These are phyloP conservation scores for Taxillus chinensis DNA, from an alignment of 164 flowering plant species.

Conservation along the genomic window DNA sequence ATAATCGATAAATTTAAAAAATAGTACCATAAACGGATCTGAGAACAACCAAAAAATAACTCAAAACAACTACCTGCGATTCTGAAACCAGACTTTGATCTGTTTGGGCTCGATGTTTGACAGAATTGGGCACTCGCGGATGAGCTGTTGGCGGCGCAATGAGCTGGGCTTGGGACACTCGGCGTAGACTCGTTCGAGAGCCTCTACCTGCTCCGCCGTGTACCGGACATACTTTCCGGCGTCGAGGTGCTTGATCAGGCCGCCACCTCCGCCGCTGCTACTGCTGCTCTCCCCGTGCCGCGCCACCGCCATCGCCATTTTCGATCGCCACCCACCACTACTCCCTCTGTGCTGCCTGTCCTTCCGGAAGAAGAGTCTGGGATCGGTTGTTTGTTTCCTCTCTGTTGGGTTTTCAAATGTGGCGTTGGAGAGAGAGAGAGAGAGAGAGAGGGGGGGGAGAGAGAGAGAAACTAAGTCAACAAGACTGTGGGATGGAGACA, in stretches of 20 bases:
- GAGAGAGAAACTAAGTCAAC: background rate
- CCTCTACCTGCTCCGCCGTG: conserved; percentile 72
- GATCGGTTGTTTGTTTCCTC: conserved; percentile 12
- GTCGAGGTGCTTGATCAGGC: conserved; percentile 42
- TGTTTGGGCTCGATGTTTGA: conserved; percentile 71
- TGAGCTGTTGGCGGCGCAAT: conserved; percentile 57
- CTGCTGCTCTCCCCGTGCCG: conserved; percentile 56
- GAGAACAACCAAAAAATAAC: no score
- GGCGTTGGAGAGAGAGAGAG: conserved; percentile 4
- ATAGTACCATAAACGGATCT: no score
- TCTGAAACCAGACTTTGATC: conserved; percentile 88
- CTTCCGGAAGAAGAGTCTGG: conserved; percentile 1
- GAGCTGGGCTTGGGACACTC: conserved; percentile 84
- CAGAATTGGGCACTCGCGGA: conserved; percentile 63
- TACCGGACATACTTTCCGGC: conserved; percentile 67
- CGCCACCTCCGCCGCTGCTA: conserved; percentile 38
- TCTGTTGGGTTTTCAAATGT: conserved; percentile 15
- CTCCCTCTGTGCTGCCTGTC: no score
- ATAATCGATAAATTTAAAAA: no score
- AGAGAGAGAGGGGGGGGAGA: conserved; percentile 3
- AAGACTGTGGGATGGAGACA: conserved; percentile 14
- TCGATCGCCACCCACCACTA: background rate
- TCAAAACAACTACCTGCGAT: conserved; percentile 37
- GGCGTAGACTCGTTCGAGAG: conserved; percentile 57
- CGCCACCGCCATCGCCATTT: conserved; percentile 69